These are phyloP conservation scores for Caloboletus inedulis DNA, from an alignment of 1,284 basidiomycete species.

Conservation along the genomic window DNA sequence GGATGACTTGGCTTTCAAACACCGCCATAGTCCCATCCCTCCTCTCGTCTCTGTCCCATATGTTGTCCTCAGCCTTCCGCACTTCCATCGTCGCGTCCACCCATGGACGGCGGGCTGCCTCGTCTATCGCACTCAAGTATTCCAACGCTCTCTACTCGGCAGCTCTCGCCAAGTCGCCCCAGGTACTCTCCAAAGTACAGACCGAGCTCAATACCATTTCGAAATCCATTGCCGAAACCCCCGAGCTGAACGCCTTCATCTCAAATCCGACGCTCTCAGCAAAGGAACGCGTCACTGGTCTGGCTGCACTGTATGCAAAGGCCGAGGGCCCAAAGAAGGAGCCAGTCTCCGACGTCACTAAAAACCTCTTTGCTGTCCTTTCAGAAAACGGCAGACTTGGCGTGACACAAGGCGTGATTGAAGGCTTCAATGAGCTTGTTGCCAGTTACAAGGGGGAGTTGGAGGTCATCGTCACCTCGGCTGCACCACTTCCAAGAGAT, in stretches of 20 bases:
- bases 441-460: slow-evolving; percentile 91
- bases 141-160: slow-evolving; percentile 93
- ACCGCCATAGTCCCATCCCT: too few relatives aligned
- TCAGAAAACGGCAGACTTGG: slow-evolving; percentile 91
- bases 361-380: slow-evolving; percentile 89
- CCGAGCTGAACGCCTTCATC: slow-evolving; percentile 71
- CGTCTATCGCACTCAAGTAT: slow-evolving; percentile 83
- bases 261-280: slow-evolving; percentile 86
- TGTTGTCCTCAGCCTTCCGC: slow-evolving; percentile 39
- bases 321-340: slow-evolving; percentile 68
- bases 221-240: slow-evolving; percentile 59
- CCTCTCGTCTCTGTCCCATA: slow-evolving; percentile 9
- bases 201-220: slow-evolving; percentile 74
- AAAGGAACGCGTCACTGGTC: slow-evolving; percentile 70
- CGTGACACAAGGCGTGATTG: slow-evolving; percentile 84
- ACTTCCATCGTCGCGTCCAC: slow-evolving; percentile 43
- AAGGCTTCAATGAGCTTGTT: slow-evolving; percentile 90
- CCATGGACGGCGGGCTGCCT: slow-evolving; percentile 60
- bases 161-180: slow-evolving; percentile 82
- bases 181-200: slow-evolving; percentile 78
- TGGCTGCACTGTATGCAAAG: slow-evolving; percentile 64
- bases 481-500: slow-evolving; percentile 73
- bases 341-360: slow-evolving; percentile 79
- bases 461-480: slow-evolving; percentile 90
- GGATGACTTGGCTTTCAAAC: not conserved